Base-by-base conservation (phyloP, 1,139 yeast species). In the Protomyces pachydermus region DNA sequence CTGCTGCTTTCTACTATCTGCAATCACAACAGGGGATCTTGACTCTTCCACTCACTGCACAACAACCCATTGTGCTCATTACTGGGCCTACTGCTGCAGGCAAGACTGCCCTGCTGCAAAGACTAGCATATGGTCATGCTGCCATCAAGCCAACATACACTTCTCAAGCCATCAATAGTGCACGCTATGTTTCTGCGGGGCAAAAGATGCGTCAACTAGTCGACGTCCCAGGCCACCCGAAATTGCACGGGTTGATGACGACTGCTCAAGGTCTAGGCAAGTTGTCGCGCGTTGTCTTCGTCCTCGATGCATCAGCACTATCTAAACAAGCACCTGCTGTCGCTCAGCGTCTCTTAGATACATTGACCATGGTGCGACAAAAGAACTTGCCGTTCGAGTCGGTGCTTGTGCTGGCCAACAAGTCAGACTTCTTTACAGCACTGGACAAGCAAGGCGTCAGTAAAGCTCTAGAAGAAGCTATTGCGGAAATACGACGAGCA, bases 171-270 rank as follows among this genome's bases (percentile, higher is more conserved):
- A 38, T 48, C 32, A 51, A 58, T 34, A 34, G 25, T 14, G 62
- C 56, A 12, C 10, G 42, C n/a, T 20, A 20, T 9, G 16, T 25
- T n/a, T 34, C 34, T 34, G 20, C 32, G 20, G 56, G 56, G 10
- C 8, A n/a, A 4, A 37, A 39, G 14, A 39, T 25, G 6, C 32
- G 51, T 8, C 42, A 34, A 28, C 39, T 58, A 14, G 53, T 58
- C n/a, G 62, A 58, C 28, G 54, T 39, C 12, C 62, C 62, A 2
- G 62, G 62, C n/a, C 62, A 58, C 28, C 62, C 62, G 45, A 58
- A 58, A 42, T 52, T 58, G 10, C 28, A 32, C 56, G 28, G 51
- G 8, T 52, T 35, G 52, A 32, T 45, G 23, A 14, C 56, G 6
- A 37, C 62, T 6, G 42, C 42, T 37, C 16, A 12, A 9, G 42